Evolutionary conservation across 345 rosid genomes (phyloP).

Genomic region (Corchorus capsularis): DNA sequence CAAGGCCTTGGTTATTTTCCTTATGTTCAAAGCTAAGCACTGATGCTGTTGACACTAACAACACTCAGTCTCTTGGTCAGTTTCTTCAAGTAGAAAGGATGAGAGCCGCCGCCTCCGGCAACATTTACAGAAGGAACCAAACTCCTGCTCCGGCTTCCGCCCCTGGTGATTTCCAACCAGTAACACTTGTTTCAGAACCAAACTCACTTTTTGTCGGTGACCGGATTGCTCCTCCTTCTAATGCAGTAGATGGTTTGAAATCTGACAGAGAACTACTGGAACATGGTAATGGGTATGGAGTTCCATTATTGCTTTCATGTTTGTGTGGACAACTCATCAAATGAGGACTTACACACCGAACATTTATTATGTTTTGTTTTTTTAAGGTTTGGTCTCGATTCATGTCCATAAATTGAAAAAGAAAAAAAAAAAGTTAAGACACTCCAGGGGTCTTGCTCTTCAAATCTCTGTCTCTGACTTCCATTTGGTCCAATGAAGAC

Average conservation of each 20-base stretch:
- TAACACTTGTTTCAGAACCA: constrained; percentile 20
- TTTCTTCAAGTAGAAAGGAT: constrained; percentile 70
- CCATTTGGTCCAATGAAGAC: too few relatives aligned
- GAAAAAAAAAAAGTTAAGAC: neutral
- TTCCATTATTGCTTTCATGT: constrained; percentile 41
- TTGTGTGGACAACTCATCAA: constrained; percentile 44
- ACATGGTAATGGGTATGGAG: constrained; percentile 39
- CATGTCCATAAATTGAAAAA: neutral
- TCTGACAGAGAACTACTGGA: constrained; percentile 30
- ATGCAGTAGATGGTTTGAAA: constrained; percentile 27
- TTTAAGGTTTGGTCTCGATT: neutral
- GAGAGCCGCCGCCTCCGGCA: constrained; percentile 45
- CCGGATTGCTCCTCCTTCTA: constrained; percentile 29
- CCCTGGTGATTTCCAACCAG: constrained; percentile 34
- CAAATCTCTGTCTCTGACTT: too few relatives aligned
- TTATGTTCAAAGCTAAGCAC: constrained; percentile 75
- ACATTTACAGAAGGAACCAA: constrained; percentile 29
- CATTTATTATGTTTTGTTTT: neutral
- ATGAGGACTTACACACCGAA: constrained; percentile 21
- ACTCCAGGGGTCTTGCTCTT: neutral
- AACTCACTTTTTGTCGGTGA: constrained; percentile 30
- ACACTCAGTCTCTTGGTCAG: constrained; percentile 63
- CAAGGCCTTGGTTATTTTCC: constrained; percentile 69
- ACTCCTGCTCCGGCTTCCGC: constrained; percentile 19
- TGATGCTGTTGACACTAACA: constrained; percentile 51